Conservation (phyloP, 2,329 filamentous ascomycete genomes). For the Myrmaecium sp. region DNA sequence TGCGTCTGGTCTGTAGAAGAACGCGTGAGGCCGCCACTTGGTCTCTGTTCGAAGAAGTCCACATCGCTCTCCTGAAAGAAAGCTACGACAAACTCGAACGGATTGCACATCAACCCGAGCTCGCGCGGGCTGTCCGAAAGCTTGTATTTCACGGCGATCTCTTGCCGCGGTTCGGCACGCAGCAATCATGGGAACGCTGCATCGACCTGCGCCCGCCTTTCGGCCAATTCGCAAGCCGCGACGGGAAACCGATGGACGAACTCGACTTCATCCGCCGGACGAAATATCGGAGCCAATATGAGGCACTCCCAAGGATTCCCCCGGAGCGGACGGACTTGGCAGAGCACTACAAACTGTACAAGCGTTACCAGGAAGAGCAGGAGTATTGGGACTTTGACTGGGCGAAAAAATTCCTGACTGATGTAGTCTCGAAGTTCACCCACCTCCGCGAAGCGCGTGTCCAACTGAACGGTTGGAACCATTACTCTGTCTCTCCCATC, state of each 20-base stretch:
- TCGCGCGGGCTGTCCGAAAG: constrained; percentile 10
- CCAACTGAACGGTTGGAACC: constrained; percentile 2
- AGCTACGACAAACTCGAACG: constrained; percentile 7
- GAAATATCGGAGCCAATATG: background rate
- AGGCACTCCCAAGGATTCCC: background rate
- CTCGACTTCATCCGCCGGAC: constrained; percentile 4
- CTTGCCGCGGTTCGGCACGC: constrained; percentile 7
- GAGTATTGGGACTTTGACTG: constrained; percentile 3
- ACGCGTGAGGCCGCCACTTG: constrained; percentile 7
- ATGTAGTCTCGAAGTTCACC: constrained; percentile 2
- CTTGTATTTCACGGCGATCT: constrained; percentile 12
- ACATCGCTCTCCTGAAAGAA: constrained; percentile 9
- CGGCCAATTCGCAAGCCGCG: constrained; percentile 5
- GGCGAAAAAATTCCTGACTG: background rate
- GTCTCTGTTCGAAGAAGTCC: constrained; percentile 9
- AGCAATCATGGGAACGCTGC: constrained; percentile 3
- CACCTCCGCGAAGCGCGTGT: constrained; percentile 2
- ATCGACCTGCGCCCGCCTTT: constrained; percentile 4
- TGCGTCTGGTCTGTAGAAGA: constrained; percentile 8
- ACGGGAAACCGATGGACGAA: constrained; percentile 5
- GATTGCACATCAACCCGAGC: constrained; percentile 7
- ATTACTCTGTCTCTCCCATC: constrained; percentile 2
- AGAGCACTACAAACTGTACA: constrained; percentile 1
- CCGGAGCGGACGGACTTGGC: constrained; percentile 1
- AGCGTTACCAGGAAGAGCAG: constrained; percentile 3